These are phyloP conservation scores for Agastache rugosa DNA, from an alignment of 257 asterid genomes.

Conservation along the genomic window DNA sequence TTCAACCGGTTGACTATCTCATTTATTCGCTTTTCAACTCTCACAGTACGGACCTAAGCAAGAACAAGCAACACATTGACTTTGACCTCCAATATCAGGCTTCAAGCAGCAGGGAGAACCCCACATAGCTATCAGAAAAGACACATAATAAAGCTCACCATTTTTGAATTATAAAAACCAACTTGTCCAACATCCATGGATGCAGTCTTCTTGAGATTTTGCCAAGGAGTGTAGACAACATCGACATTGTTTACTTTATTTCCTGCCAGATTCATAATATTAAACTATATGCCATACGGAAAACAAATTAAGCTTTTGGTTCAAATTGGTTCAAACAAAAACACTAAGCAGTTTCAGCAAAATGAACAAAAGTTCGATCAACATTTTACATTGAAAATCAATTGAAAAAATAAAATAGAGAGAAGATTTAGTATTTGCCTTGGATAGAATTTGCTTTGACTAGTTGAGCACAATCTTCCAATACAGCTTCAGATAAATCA, in stretches of 20 bases:
- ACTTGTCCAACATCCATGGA: conserved; percentile 99
- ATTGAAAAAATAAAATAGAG: neutral
- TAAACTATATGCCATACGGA: neutral
- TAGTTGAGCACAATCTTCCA: conserved; percentile 95
- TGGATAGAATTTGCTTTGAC: conserved; percentile 99
- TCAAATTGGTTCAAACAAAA: conserved; percentile 9
- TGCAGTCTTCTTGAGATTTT: conserved; percentile 90
- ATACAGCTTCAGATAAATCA: conserved; percentile 84
- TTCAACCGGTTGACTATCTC: conserved; percentile 89
- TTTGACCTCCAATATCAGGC: conserved; percentile 30
- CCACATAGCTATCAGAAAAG: neutral
- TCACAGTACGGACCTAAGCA: conserved; percentile 78
- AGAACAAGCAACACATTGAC: conserved; percentile 24
- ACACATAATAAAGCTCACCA: conserved; percentile 57
- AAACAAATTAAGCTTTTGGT: conserved; percentile 12
- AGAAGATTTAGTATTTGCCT: conserved; percentile 52
- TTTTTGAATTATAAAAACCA: conserved; percentile 85
- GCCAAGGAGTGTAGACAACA: conserved; percentile 99
- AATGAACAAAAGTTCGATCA: neutral
- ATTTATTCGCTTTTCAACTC: conserved; percentile 92
- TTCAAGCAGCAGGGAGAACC: neutral
- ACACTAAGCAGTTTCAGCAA: conserved; percentile 30
- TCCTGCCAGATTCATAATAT: conserved; percentile 55
- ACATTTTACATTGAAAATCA: neutral
- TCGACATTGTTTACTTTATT: conserved; percentile 89